A percentile compares a stretch with the other conserved stretches of the same genome.
Conservation (phyloP, 2,329 filamentous ascomycete genomes). For the Arthrobotrys pseudoclavata region DNA sequence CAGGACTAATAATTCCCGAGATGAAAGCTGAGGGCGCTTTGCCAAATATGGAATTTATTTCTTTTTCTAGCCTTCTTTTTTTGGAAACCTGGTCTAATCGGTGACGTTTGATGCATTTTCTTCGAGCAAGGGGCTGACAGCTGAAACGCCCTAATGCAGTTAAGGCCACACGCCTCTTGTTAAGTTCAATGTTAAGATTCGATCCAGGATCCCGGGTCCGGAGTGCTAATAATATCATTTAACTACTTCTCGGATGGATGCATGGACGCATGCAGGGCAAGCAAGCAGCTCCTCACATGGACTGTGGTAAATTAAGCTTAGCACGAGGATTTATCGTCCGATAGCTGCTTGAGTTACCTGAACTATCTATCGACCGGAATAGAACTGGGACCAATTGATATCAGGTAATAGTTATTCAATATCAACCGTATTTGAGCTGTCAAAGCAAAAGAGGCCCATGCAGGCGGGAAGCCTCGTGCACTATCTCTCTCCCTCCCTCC, state of each 20-base stretch:
- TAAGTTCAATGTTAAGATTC: slow-evolving; percentile 21
- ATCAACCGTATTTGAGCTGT: background rate
- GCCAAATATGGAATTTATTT: slow-evolving; percentile 32
- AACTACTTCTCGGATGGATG: background rate
- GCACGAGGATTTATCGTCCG: slow-evolving; percentile 11
- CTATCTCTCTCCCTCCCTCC: too few relatives aligned
- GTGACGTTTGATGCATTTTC: slow-evolving; percentile 33
- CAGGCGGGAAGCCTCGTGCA: background rate
- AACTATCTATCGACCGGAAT: background rate
- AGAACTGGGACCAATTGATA: background rate
- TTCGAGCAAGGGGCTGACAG: slow-evolving; percentile 37
- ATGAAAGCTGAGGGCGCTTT: slow-evolving; percentile 20
- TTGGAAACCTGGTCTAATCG: slow-evolving; percentile 27
- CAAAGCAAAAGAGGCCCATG: background rate
- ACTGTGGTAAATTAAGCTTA: slow-evolving; percentile 21
- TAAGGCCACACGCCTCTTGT: slow-evolving; percentile 20
- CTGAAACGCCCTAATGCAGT: slow-evolving; percentile 36
- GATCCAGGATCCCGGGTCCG: slow-evolving; percentile 25
- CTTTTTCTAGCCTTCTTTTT: slow-evolving; percentile 43
- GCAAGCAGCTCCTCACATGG: slow-evolving; percentile 14
- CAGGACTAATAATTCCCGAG: slow-evolving; percentile 37
- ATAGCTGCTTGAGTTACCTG: background rate
- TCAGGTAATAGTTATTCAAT: slow-evolving; percentile 25
- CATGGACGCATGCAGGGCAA: slow-evolving; percentile 4
- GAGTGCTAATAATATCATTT: slow-evolving; percentile 18